Percentiles rank a stretch among this genome's conserved stretches.
Evolutionary conservation across 1,284 basidiomycete genomes (phyloP).

Genomic region (Entoloma clypeatum): DNA sequence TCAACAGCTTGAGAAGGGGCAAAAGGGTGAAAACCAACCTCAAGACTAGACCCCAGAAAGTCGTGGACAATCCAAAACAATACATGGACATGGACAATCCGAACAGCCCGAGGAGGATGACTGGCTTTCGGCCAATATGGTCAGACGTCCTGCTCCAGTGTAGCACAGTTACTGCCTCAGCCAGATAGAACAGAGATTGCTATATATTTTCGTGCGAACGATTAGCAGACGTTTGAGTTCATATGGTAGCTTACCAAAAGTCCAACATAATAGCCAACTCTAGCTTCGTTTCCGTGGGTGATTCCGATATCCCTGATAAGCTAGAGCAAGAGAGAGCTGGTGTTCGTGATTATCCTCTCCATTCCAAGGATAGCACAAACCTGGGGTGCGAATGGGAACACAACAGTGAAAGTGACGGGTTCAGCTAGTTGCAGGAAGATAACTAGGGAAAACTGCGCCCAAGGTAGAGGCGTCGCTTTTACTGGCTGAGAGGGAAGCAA

Average conservation of each 20-base stretch:
- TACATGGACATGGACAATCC: slow-evolving; percentile 68
- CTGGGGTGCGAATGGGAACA: slow-evolving; percentile 68
- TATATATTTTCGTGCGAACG: slow-evolving; percentile 24
- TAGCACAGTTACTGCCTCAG: slow-evolving; percentile 64
- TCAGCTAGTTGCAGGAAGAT: slow-evolving; percentile 64
- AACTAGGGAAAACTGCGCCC: slow-evolving; percentile 63
- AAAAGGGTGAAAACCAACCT: slow-evolving; percentile 36
- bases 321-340: slow-evolving; percentile 27
- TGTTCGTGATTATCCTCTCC: slow-evolving; percentile 8
- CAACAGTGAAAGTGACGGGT: slow-evolving; percentile 65
- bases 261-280: slow-evolving; percentile 69
- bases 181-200: slow-evolving; percentile 72
- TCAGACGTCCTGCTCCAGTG: slow-evolving; percentile 76
- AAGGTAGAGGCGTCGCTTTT: slow-evolving; percentile 57
- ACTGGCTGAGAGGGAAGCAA: slow-evolving; percentile 33
- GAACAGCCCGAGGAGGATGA: slow-evolving; percentile 61
- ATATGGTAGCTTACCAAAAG: slow-evolving; percentile 44
- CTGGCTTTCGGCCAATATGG: slow-evolving; percentile 65
- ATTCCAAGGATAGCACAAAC: slow-evolving; percentile 27
- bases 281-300: slow-evolving; percentile 58
- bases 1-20: background rate
- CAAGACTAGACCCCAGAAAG: slow-evolving; percentile 58
- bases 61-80: slow-evolving; percentile 68
- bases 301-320: slow-evolving; percentile 64
- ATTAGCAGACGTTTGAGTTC: background rate